These are phyloP conservation scores for Cyberlindnera suaveolens DNA, from an alignment of 805 yeast species.

Conservation along the genomic window DNA sequence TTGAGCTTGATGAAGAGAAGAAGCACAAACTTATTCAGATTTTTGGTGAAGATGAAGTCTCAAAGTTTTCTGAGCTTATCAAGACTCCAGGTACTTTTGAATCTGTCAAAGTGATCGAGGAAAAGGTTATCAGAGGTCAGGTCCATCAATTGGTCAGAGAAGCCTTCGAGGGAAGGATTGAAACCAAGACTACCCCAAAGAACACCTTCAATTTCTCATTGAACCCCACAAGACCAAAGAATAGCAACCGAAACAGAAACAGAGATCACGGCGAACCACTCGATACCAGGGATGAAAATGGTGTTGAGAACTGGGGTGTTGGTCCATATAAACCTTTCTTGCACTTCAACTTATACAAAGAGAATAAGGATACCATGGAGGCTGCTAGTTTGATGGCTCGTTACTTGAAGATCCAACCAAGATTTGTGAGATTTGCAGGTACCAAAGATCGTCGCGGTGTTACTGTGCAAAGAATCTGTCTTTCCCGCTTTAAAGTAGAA, in stretches of 20 bases:
- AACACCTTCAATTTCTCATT: slow-evolving; percentile 62
- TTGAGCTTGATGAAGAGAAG: slow-evolving; percentile 41
- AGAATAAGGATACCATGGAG: slow-evolving; percentile 97
- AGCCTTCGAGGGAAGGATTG: slow-evolving; percentile 69
- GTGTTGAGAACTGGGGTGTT: slow-evolving; percentile 60
- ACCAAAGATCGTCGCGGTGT: slow-evolving; percentile 96
- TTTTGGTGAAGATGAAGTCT: slow-evolving; percentile 58
- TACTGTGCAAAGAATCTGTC: slow-evolving; percentile 77
- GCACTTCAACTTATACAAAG: slow-evolving; percentile 81
- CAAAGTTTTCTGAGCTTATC: slow-evolving; percentile 44
- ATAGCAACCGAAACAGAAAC: slow-evolving; percentile 28
- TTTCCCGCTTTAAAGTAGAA: slow-evolving; percentile 63
- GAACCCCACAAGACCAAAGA: slow-evolving; percentile 28
- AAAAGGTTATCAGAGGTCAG: slow-evolving; percentile 68
- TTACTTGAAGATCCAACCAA: slow-evolving; percentile 68
- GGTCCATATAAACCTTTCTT: slow-evolving; percentile 67
- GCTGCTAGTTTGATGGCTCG: slow-evolving; percentile 71
- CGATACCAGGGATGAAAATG: slow-evolving; percentile 35
- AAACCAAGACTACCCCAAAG: slow-evolving; percentile 66
- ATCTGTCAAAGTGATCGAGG: slow-evolving; percentile 50
- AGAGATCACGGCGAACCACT: slow-evolving; percentile 27
- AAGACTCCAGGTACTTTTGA: slow-evolving; percentile 47
- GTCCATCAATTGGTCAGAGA: slow-evolving; percentile 73
- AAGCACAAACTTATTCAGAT: slow-evolving; percentile 41
- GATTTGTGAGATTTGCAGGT: slow-evolving; percentile 77